Evolutionary conservation across 2,329 filamentous ascomycete species (phyloP).

Genomic region (Phialocephala subalpina): DNA sequence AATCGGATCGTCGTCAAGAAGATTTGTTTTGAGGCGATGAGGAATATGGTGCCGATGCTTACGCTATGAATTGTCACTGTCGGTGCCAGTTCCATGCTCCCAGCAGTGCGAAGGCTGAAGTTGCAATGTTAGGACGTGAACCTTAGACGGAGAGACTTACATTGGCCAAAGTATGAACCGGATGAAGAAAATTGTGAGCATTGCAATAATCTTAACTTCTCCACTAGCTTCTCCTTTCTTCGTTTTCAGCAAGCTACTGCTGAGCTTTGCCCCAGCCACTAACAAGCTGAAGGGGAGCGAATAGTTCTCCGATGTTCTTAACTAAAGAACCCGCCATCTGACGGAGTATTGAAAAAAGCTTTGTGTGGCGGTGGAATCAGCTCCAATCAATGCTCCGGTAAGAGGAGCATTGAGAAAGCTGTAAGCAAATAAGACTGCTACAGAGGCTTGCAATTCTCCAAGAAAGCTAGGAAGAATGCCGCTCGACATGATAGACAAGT

Average conservation of each 20-base stretch:
- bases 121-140: not conserved
- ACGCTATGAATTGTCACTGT: slow-evolving; percentile 37
- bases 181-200: slow-evolving; percentile 58
- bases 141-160: slow-evolving; percentile 21
- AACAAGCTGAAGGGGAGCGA: slow-evolving; percentile 70
- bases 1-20: slow-evolving; percentile 77
- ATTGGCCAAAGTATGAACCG: slow-evolving; percentile 66
- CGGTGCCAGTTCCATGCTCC: not conserved
- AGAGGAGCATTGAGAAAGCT: slow-evolving; percentile 67
- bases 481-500: slow-evolving; percentile 24
- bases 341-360: slow-evolving; percentile 64
- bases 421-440: slow-evolving; percentile 55
- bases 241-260: slow-evolving; percentile 57
- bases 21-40: slow-evolving; percentile 69
- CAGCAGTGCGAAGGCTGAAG: not conserved
- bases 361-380: slow-evolving; percentile 64
- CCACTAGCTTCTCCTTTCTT: slow-evolving; percentile 53
- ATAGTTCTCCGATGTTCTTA: slow-evolving; percentile 68
- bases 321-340: slow-evolving; percentile 69
- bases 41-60: slow-evolving; percentile 62
- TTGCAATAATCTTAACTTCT: slow-evolving; percentile 54
- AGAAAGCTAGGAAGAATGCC: slow-evolving; percentile 48
- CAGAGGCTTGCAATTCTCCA: slow-evolving; percentile 61
- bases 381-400: slow-evolving; percentile 64
- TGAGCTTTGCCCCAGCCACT: slow-evolving; percentile 70